Evolutionary conservation across 495 filamentous ascomycete species (phyloP), one percentile per base, ranked within the genome.

Genomic region (Corynascus novoguineensis): DNA sequence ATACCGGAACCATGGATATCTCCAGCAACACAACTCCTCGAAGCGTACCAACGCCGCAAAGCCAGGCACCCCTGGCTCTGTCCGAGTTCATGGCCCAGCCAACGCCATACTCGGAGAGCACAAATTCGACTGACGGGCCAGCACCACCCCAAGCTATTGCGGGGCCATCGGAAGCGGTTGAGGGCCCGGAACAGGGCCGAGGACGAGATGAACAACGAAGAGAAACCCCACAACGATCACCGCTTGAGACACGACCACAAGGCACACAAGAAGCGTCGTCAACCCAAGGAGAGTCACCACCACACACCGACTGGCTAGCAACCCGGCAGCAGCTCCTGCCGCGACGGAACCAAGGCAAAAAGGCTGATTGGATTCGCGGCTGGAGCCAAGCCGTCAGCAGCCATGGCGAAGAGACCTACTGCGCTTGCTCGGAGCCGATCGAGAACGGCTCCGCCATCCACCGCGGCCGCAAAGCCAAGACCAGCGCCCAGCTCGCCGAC

Each of bases 341-440:
- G 5, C 60, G 65, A 19, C 55, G 44, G 31, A 64, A 66, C 27
- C 55, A 62, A 27, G 64, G 64, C 27, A 68, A 59, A n/a, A 68
- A 67, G 45, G 65, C 61, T n/a, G 65, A 70, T 32, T 70, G 67
- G 67, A 66, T 70, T 27, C 65, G 63, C 12, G 65, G 67, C 46
- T 70, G 67, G 67, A 70, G 67, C 46, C 50, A 64, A 15, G 58
- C 52, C 14, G 67, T 70, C 35, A 51, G 48, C 48, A 38, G 22
- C 15, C 55, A 64, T 46, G 67, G 67, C 29, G 50, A 57, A 5
- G 53, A 54, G 19, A 59, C 67, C 7, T 70, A 70, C 52, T 70
- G 67, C 40, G 57, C 54, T 4, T 70, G 67, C 54, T 68, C 67
- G 5, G 64, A 64, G 31, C 27, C 51, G 1, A n/a, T 61, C 34